Evolutionary conservation across 495 filamentous ascomycete genomes (phyloP), one percentile per base, ranked within the genome.

Genomic region (Tetracladium setigerum): DNA sequence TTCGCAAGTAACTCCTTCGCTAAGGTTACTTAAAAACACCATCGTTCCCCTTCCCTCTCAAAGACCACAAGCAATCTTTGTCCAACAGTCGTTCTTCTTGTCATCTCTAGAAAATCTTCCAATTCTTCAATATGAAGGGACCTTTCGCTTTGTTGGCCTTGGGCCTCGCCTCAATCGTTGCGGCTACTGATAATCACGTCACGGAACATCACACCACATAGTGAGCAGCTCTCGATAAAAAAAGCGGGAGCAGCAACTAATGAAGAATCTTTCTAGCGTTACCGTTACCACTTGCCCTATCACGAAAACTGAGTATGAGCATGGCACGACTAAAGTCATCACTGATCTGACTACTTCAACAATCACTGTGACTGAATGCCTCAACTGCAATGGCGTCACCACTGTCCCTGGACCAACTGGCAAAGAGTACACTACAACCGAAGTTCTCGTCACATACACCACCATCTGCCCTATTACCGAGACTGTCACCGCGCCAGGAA

Each of bases 21-120:
- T 61, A 54, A 46, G 53, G 61, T 57, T 58, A 53, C 56, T 55
- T 59, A 54, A n/a, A n/a, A n/a, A 42, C 44, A 54, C 55, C 47
- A 47, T 60, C 49, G 51, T 54, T 60, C 15, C 38, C 40, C 43
- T 32, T 35, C 32, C 1, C 41, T 43, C 19, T 40, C 38, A 37
- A 47, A 27, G 22, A 27, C 10, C 27, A 41, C 32, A 52, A 39
- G 19, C 8, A 32, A 41, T 50, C 52, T 37, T 34, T 27, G 22
- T 27, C 22, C 22, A 27, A 27, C 22, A 27, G 7, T 54, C 52
- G 46, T 33, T 44, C 27, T 42, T 30, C 16, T 47, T 41, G 1
- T 18, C 33, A 36, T 38, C 33, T 33, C 39, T 49, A 30, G 9
- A 32, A 37, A 52, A 30, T 36, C 53, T 15, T 19, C 37, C 22